Evolutionary conservation across 768 basidiomycete genomes (phyloP).

Genomic region (Artomyces pyxidatus): DNA sequence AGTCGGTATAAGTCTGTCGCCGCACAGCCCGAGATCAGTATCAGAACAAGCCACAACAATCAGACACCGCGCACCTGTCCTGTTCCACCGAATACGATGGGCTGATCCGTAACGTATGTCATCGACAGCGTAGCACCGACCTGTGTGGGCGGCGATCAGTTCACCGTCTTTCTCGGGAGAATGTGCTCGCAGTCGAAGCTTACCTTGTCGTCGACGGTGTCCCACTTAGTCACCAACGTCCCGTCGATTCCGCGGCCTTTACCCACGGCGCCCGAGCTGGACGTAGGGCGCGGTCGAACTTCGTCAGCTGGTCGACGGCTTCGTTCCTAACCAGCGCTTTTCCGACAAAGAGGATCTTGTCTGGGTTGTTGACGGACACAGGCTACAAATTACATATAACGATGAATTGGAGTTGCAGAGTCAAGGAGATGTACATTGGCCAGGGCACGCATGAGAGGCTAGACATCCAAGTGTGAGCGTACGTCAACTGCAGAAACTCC

Average conservation of each 20-base stretch:
- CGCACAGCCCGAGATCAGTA: conserved; percentile 21
- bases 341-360: conserved; percentile 97
- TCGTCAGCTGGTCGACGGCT: conserved; percentile 94
- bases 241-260: conserved; percentile 93
- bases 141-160: no score
- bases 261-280: conserved; percentile 51
- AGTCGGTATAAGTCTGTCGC: conserved; percentile 91
- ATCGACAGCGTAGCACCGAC: conserved; percentile 97
- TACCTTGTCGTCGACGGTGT: conserved; percentile 96
- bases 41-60: conserved; percentile 5
- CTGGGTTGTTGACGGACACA: conserved; percentile 87
- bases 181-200: no score
- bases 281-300: conserved; percentile 94
- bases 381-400: conserved; percentile 41
- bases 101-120: conserved; percentile 98
- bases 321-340: conserved; percentile 98
- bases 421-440: conserved; percentile 64
- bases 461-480: conserved; percentile 4
- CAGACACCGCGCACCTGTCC: conserved; percentile 62
- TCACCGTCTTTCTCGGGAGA: no score
- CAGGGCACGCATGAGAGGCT: conserved; percentile 97
- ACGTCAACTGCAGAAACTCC: conserved; percentile 11
- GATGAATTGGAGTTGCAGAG: not conserved
- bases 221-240: conserved; percentile 98
- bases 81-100: conserved; percentile 96